Evolutionary conservation across 2,329 filamentous ascomycete species (phyloP).

Genomic region (Colletotrichum sojae): DNA sequence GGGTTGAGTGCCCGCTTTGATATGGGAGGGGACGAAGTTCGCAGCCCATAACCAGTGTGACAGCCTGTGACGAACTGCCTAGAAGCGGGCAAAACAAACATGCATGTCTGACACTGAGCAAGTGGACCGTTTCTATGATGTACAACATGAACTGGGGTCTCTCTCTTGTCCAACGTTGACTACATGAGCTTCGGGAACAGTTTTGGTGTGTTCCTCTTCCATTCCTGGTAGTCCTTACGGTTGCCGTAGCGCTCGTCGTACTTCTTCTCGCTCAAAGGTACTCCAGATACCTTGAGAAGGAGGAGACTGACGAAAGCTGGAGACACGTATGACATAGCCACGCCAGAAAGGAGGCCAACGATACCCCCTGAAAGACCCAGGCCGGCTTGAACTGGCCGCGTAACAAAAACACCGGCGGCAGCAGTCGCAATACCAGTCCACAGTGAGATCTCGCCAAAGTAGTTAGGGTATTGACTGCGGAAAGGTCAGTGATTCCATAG

Average conservation of each 20-base stretch:
- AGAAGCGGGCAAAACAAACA: too few relatives aligned
- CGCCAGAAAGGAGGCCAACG: slow-evolving; percentile 47
- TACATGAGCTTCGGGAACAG: slow-evolving; percentile 73
- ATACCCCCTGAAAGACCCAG: slow-evolving; percentile 67
- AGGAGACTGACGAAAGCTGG: slow-evolving; percentile 76
- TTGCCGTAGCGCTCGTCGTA: slow-evolving; percentile 76
- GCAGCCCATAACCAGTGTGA: too few relatives aligned
- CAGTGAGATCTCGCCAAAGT: slow-evolving; percentile 79
- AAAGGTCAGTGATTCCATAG: neutral
- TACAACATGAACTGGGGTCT: neutral
- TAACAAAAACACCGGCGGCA: slow-evolving; percentile 69
- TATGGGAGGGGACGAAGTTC: too few relatives aligned
- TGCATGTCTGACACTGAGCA: too few relatives aligned
- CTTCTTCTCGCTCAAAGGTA: slow-evolving; percentile 77
- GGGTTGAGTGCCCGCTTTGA: too few relatives aligned
- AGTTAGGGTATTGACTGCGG: slow-evolving; percentile 74
- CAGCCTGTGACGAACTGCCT: too few relatives aligned
- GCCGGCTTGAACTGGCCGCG: slow-evolving; percentile 67
- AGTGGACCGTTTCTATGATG: neutral
- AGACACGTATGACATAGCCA: slow-evolving; percentile 68
- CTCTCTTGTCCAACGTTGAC: neutral
- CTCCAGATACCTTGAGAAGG: slow-evolving; percentile 73
- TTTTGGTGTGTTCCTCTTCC: slow-evolving; percentile 77
- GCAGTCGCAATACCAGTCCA: slow-evolving; percentile 77
- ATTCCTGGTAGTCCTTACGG: slow-evolving; percentile 75